Evolutionary conservation across 2,329 filamentous ascomycete species (phyloP).

Genomic region (Nemania sp.): DNA sequence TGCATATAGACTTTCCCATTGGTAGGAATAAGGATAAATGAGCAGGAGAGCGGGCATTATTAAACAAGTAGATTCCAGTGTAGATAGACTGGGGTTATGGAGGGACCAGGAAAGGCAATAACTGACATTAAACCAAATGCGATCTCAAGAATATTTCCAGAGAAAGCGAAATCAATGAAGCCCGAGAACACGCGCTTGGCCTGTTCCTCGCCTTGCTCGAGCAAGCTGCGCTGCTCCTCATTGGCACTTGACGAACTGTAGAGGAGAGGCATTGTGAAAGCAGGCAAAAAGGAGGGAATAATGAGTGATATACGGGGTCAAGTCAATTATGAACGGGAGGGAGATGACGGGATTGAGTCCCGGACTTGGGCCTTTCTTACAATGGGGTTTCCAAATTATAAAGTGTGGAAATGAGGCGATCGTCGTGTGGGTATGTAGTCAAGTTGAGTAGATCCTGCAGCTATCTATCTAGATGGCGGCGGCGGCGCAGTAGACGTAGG

Average conservation of each 20-base stretch:
- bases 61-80: neutral
- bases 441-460: constrained; percentile 2
- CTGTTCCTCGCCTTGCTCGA: constrained; percentile 60
- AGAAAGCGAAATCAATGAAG: constrained; percentile 78
- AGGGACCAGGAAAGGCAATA: neutral
- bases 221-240: constrained; percentile 58
- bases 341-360: neutral
- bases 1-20: neutral
- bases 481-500: neutral
- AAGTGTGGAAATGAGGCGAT: constrained; percentile 5
- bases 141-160: constrained; percentile 81
- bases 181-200: constrained; percentile 68
- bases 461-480: neutral
- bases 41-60: neutral
- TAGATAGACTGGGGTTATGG: neutral
- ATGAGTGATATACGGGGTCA: neutral
- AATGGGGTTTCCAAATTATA: constrained; percentile 3
- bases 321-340: neutral
- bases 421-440: constrained; percentile 19
- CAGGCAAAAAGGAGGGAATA: neutral
- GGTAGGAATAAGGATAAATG: neutral
- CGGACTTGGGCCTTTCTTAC: neutral
- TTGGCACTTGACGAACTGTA: constrained; percentile 29
- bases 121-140: constrained; percentile 79
- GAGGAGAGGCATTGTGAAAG: constrained; percentile 26